phyloP scores from a whole-genome alignment of 306 rosid species.

The Prinsepia uniflora region DNA sequence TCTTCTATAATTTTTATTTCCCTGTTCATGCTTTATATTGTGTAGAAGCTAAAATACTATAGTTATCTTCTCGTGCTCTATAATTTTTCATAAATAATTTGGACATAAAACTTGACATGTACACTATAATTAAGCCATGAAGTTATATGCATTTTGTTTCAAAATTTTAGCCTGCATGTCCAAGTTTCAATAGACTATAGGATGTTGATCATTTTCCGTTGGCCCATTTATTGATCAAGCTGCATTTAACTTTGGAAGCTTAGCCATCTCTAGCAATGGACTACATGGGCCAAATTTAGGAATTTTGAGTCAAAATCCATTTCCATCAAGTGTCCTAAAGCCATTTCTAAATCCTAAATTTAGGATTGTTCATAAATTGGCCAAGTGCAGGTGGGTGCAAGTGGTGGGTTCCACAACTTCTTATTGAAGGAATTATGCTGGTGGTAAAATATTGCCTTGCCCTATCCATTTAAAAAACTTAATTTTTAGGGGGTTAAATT shows the following conservation, averaged over 20 bases:
- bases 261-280: too few species aligned
- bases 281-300: too few species aligned
- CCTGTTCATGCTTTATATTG: background rate
- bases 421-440: too few species aligned
- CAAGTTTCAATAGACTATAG: background rate
- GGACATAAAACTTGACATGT: constrained; percentile 2
- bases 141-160: background rate
- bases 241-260: background rate
- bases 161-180: background rate
- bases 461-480: too few species aligned
- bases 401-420: too few species aligned
- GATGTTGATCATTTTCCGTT: background rate
- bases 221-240: background rate
- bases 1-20: constrained; percentile 12
- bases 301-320: too few species aligned
- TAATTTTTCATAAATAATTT: background rate
- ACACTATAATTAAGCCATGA: background rate
- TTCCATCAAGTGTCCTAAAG: too few species aligned
- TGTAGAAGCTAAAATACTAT: constrained; percentile 17
- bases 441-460: too few species aligned
- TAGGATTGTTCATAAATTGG: too few species aligned
- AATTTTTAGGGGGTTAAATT: too few species aligned
- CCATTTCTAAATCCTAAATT: too few species aligned
- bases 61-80: background rate
- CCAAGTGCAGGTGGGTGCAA: too few species aligned